Percentiles rank a stretch among this genome's conserved stretches.
phyloP scores from a whole-genome alignment of 768 basidiomycete species.

The Tremella fuciformis region DNA sequence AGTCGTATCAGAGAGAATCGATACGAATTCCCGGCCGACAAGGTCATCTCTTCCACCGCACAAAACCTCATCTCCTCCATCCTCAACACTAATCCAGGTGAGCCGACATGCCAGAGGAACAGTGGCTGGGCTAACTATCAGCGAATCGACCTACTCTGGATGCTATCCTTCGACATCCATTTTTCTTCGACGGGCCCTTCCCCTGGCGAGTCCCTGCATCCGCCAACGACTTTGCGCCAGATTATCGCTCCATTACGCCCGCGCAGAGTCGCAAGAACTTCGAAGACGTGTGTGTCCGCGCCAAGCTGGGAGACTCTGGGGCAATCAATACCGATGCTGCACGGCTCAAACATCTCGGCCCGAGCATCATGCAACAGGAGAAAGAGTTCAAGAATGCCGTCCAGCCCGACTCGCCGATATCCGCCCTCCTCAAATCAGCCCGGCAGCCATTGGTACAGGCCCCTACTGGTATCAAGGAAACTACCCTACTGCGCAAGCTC shows the following conservation, averaged over 20 bases:
- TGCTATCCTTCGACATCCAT: conserved; percentile 77
- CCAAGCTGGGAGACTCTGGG: conserved; percentile 37
- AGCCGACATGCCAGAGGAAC: conserved; percentile 8
- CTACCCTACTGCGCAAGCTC: conserved; percentile 45
- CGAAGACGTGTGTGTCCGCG: conserved; percentile 56
- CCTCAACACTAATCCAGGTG: conserved; percentile 73
- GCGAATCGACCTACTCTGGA: conserved; percentile 75
- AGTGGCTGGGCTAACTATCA: conserved; percentile 8
- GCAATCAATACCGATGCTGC: conserved; percentile 32
- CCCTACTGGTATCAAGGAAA: conserved; percentile 43
- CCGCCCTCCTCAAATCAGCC: conserved; percentile 80
- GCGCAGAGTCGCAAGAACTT: conserved; percentile 69
- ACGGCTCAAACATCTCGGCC: conserved; percentile 38
- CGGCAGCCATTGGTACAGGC: conserved; percentile 78
- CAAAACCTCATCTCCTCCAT: conserved; percentile 77
- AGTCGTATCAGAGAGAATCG: conserved; percentile 92
- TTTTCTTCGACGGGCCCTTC: conserved; percentile 76
- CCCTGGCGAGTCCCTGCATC: conserved; percentile 76
- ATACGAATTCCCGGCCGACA: conserved; percentile 84
- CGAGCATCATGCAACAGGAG: conserved; percentile 58
- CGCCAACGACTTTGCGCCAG: conserved; percentile 71
- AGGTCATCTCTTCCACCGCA: conserved; percentile 66
- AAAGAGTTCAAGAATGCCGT: conserved; percentile 95
- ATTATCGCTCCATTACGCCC: conserved; percentile 67
- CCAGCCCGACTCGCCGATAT: conserved; percentile 90